Evolutionary conservation across 352 stramenopile species (phyloP).

Genomic region (Phytopythium vexans): DNA sequence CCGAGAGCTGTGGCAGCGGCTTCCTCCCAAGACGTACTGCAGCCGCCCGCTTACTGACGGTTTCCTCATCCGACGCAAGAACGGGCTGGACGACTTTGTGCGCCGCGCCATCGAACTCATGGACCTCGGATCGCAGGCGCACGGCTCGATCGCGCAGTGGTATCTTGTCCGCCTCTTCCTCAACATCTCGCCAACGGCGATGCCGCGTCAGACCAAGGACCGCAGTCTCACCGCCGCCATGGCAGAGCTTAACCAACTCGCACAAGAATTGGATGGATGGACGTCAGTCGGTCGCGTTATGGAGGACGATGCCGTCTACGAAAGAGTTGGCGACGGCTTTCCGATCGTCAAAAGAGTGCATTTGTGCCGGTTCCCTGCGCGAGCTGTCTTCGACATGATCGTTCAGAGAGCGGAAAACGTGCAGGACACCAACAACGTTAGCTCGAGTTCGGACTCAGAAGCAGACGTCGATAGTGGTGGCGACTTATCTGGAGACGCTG

Average conservation of each 20-base stretch:
- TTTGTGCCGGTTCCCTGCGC: conserved; percentile 57
- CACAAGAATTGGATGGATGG: conserved; percentile 36
- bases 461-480: too few relatives aligned
- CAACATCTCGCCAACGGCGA: conserved; percentile 36
- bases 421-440: too few relatives aligned
- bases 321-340: conserved; percentile 57
- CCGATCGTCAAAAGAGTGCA: conserved; percentile 64
- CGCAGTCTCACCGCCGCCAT: conserved; percentile 43
- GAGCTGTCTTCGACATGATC: conserved; percentile 71
- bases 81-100: conserved; percentile 67
- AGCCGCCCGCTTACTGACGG: conserved; percentile 26
- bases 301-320: conserved; percentile 50
- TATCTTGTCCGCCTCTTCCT: conserved; percentile 69
- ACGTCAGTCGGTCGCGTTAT: conserved; percentile 17
- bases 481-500: too few relatives aligned
- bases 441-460: too few relatives aligned
- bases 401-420: conserved; percentile 10
- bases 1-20: conserved; percentile 41
- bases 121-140: conserved; percentile 32
- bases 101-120: conserved; percentile 56
- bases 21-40: conserved; percentile 76
- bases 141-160: conserved; percentile 59
- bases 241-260: conserved; percentile 51
- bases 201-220: conserved; percentile 39
- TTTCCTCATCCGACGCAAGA: conserved; percentile 63